Percentiles rank a stretch among this genome's conserved stretches.
These are phyloP conservation scores for Massospora cicadina DNA, from an alignment of 371 early-diverging fungal genomes.

Conservation along the genomic window DNA sequence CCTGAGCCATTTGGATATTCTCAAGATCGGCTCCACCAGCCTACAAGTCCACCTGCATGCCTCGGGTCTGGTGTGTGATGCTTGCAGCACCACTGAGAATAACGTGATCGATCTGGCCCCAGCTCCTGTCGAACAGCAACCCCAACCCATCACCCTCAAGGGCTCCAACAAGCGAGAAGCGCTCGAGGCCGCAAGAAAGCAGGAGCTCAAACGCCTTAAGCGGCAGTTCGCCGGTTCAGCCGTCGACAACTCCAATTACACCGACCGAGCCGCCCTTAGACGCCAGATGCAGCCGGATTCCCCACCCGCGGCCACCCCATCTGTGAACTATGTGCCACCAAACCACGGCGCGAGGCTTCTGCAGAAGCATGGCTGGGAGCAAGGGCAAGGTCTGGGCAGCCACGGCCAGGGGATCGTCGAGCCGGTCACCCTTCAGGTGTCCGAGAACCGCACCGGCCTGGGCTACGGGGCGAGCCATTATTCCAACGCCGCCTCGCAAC, in stretches of 20 bases:
- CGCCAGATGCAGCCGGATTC: slow-evolving; percentile 1
- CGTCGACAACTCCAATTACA: slow-evolving; percentile 12
- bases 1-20: slow-evolving; percentile 22
- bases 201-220: slow-evolving; percentile 20
- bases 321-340: slow-evolving; percentile 16
- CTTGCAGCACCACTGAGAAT: slow-evolving; percentile 21
- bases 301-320: slow-evolving; percentile 7
- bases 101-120: slow-evolving; percentile 21
- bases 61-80: slow-evolving; percentile 23
- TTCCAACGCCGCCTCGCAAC: neutral
- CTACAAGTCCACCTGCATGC: slow-evolving; percentile 28
- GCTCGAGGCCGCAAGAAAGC: slow-evolving; percentile 18
- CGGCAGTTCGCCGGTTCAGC: slow-evolving; percentile 20
- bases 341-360: slow-evolving; percentile 21
- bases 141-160: slow-evolving; percentile 4
- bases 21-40: slow-evolving; percentile 22
- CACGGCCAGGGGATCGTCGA: slow-evolving; percentile 19
- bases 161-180: slow-evolving; percentile 14
- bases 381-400: slow-evolving; percentile 20
- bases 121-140: slow-evolving; percentile 14
- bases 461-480: slow-evolving; percentile 5
- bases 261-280: slow-evolving; percentile 17
- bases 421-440: slow-evolving; percentile 16
- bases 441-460: slow-evolving; percentile 12
- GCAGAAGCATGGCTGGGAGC: slow-evolving; percentile 25